phyloP scores from a whole-genome alignment of 2,329 filamentous ascomycete genomes.

The Periconia sp. region DNA sequence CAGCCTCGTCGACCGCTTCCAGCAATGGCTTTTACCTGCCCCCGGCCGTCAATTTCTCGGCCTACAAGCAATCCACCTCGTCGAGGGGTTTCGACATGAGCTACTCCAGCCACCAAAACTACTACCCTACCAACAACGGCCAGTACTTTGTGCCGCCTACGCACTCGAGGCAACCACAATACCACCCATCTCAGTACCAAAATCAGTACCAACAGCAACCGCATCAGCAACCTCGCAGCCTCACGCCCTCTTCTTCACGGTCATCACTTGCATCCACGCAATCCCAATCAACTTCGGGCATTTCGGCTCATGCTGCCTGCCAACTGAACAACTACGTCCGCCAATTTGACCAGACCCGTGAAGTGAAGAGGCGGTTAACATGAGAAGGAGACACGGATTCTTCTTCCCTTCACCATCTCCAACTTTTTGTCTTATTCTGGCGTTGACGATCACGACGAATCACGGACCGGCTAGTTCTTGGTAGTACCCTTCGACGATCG shows the following conservation, averaged over 20 bases:
- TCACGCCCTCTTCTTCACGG: slow-evolving; percentile 71
- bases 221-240: slow-evolving; percentile 48
- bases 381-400: neutral
- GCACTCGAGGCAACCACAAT: slow-evolving; percentile 35
- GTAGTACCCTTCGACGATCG: slow-evolving; percentile 3
- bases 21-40: slow-evolving; percentile 66
- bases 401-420: neutral
- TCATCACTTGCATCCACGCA: slow-evolving; percentile 80
- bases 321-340: slow-evolving; percentile 85
- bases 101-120: slow-evolving; percentile 49
- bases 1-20: slow-evolving; percentile 55
- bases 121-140: slow-evolving; percentile 36
- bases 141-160: slow-evolving; percentile 42
- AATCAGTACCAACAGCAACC: slow-evolving; percentile 26
- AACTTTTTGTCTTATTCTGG: slow-evolving; percentile 4
- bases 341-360: slow-evolving; percentile 82
- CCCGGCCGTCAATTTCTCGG: slow-evolving; percentile 74
- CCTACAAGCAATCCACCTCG: slow-evolving; percentile 61
- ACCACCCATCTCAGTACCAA: slow-evolving; percentile 36
- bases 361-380: slow-evolving; percentile 49
- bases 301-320: slow-evolving; percentile 75
- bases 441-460: slow-evolving; percentile 22
- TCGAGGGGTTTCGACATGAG: slow-evolving; percentile 40
- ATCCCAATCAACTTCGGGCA: slow-evolving; percentile 49
- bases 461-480: slow-evolving; percentile 10